Evolutionary conservation across 1,139 yeast genomes (phyloP), one percentile per base, ranked within the genome.

Genomic region (Tardiomyces digboiensis): DNA sequence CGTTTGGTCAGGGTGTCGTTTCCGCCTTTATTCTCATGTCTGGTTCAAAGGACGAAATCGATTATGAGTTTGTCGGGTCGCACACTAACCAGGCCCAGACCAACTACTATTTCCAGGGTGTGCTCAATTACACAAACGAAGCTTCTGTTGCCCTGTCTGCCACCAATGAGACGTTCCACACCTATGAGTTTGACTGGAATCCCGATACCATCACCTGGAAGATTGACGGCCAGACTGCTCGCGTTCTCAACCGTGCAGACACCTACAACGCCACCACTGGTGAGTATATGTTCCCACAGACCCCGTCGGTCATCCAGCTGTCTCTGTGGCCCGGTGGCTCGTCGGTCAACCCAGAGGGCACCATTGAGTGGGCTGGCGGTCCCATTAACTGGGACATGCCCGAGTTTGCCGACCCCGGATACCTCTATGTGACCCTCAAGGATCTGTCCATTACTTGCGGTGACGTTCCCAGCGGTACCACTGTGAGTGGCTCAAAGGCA

Each of bases 321-420:
- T 85, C 94, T 2, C 64, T 87, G 49, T 88, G 96, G 96, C 95
- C 96, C 2, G 96, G 84, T 63, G 96, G 95, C 49, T 73, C 72
- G 44, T 64, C 75, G 19, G 56, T 70, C 42, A 78, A 76, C 60
- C 78, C 77, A 33, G 64, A 67, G 23, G 96, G 96, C 60, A 87
- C 96, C n/a, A 73, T 82, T 52, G 82, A 74, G 50, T 87, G 96
- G 96, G 94, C 96, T 29, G 96, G 96, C 60, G 96, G 96, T 58
- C 68, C 57, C 2, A 77, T 87, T 47, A 75, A 86, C 66, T 87
- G 95, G 95, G 67, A 82, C 61, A 74, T 89, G 33, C 61, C 69
- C 3, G 95, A 86, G 63, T 76, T 86, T 48, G 54, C 69, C 48
- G 69, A 83, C 45, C 75, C 81, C 44, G 95, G 95, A 21, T 86